Percentiles rank a stretch among this genome's conserved stretches.
Conservation (phyloP, 768 basidiomycete genomes). For the Suillus lakei region DNA sequence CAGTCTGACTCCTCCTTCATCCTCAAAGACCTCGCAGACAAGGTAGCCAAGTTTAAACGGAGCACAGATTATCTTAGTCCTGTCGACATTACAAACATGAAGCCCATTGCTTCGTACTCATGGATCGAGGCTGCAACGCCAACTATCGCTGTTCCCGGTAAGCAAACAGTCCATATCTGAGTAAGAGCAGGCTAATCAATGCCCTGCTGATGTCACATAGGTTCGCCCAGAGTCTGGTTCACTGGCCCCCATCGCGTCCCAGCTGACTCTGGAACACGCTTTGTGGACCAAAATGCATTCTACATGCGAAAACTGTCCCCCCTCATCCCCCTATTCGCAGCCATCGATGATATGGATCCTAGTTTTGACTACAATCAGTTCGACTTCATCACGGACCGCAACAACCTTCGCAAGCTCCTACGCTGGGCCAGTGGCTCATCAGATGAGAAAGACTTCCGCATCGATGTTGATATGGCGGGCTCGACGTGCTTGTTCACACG, state of each 20-base stretch:
- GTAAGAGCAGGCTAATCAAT: not conserved
- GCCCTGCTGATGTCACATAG: conserved; percentile 36
- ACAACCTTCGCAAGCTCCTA: conserved; percentile 64
- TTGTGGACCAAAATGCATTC: conserved; percentile 63
- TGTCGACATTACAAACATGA: conserved; percentile 43
- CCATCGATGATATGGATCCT: conserved; percentile 51
- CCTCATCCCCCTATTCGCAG: conserved; percentile 61
- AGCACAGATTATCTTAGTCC: conserved; percentile 13
- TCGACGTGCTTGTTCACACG: conserved; percentile 65
- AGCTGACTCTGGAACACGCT: conserved; percentile 53
- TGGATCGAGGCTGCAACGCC: conserved; percentile 50
- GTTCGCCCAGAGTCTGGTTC: conserved; percentile 66
- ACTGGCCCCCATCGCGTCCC: conserved; percentile 56
- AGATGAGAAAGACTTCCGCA: conserved; percentile 55
- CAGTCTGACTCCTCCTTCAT: conserved; percentile 19
- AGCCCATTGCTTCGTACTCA: conserved; percentile 56
- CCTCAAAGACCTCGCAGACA: conserved; percentile 25
- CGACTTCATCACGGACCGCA: conserved; percentile 64
- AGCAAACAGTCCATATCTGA: not conserved
- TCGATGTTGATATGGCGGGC: conserved; percentile 70
- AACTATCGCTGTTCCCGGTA: conserved; percentile 59
- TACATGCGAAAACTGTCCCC: conserved; percentile 42
- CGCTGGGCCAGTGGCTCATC: conserved; percentile 51
- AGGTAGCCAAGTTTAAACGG: conserved; percentile 21
- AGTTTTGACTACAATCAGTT: conserved; percentile 39